Conservation (phyloP, 2,329 filamentous ascomycete species). For the Xylariaceae sp. region DNA sequence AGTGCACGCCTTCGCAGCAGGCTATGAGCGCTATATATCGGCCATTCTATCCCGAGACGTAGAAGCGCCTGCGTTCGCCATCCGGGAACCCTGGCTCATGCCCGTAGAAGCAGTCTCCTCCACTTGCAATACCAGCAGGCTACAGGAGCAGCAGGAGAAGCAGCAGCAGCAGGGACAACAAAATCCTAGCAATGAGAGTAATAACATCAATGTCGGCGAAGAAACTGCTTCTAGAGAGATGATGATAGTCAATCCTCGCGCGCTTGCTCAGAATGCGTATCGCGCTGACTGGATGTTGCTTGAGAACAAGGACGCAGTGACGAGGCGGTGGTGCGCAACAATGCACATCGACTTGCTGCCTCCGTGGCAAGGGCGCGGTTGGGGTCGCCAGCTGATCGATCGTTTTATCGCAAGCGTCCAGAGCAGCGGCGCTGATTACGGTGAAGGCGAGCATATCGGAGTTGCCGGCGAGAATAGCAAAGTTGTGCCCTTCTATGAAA, state of each 20-base stretch:
- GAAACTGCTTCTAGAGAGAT: neutral
- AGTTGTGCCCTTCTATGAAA: slow-evolving; percentile 57
- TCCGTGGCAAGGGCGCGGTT: slow-evolving; percentile 49
- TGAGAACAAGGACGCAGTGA: slow-evolving; percentile 45
- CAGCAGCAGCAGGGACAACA: too few relatives aligned
- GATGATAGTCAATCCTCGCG: slow-evolving; percentile 39
- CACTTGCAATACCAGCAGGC: neutral
- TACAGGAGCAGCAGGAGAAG: too few relatives aligned
- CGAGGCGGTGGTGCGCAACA: slow-evolving; percentile 47
- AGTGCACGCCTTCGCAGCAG: slow-evolving; percentile 46
- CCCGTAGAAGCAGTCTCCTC: neutral
- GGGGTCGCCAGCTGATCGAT: slow-evolving; percentile 50
- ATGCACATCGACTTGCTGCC: slow-evolving; percentile 58
- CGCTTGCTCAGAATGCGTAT: slow-evolving; percentile 51
- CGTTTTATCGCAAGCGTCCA: slow-evolving; percentile 48
- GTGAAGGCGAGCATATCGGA: slow-evolving; percentile 51
- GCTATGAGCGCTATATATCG: slow-evolving; percentile 47
- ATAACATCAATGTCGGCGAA: neutral
- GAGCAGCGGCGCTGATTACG: slow-evolving; percentile 35
- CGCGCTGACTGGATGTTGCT: slow-evolving; percentile 49
- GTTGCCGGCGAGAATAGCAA: slow-evolving; percentile 53
- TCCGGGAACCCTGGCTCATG: slow-evolving; percentile 41
- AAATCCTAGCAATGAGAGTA: too few relatives aligned
- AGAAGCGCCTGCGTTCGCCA: slow-evolving; percentile 35
- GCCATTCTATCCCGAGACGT: slow-evolving; percentile 43